A percentile compares a stretch with the other conserved stretches of the same genome.
phyloP scores from a whole-genome alignment of 305 asterid genomes.

The Solanum chacoense region DNA sequence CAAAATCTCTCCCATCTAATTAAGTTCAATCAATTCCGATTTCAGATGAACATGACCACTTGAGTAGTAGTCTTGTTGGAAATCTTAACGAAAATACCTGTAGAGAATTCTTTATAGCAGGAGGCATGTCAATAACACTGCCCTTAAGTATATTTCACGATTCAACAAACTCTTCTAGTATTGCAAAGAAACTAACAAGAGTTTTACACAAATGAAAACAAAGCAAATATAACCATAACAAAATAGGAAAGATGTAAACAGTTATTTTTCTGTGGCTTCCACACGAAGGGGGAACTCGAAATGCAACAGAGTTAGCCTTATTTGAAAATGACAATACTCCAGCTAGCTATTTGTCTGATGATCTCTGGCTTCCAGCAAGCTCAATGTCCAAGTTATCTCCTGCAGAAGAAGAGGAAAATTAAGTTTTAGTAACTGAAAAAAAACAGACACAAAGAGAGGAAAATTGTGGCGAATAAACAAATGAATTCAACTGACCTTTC shows the following conservation, averaged over 20 bases:
- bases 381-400: not conserved
- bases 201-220: not conserved
- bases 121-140: not conserved
- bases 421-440: too few species aligned
- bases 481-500: not conserved
- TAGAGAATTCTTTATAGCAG: not conserved
- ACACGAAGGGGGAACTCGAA: not conserved
- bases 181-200: not conserved
- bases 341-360: not conserved
- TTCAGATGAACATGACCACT: too few species aligned
- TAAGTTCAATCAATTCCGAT: not conserved
- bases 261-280: not conserved
- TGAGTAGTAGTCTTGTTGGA: too few species aligned
- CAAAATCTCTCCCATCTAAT: too few species aligned
- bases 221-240: not conserved
- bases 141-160: not conserved
- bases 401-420: not conserved
- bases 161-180: too few species aligned
- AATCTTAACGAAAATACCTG: too few species aligned
- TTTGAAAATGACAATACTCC: not conserved
- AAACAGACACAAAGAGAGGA: too few species aligned
- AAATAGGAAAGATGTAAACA: not conserved
- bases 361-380: not conserved
- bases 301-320: not conserved
- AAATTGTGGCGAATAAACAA: too few species aligned